Conservation (phyloP, 176 grass and related monocot species). For the Triticum dicoccoides region DNA sequence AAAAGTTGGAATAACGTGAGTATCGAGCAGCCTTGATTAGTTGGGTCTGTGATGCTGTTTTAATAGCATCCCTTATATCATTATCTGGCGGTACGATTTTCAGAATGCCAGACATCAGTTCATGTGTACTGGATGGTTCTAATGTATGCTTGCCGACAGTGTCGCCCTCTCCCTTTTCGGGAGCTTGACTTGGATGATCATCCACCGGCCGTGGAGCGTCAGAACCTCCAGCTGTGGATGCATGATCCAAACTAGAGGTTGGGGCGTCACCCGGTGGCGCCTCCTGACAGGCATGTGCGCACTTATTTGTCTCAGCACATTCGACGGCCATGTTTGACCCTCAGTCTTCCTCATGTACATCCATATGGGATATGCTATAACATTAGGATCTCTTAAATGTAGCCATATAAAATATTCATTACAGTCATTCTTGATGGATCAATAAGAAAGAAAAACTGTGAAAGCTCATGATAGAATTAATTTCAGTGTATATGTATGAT, state of each 20-base stretch:
- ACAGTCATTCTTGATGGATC: no score
- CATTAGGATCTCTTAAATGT: no score
- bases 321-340: no score
- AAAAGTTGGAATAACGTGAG: slow-evolving; percentile 20
- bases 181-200: slow-evolving; percentile 31
- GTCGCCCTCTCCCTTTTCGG: slow-evolving; percentile 24
- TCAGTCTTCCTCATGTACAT: no score
- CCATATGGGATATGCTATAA: no score
- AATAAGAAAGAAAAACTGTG: no score
- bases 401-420: no score
- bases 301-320: no score
- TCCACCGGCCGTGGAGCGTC: slow-evolving; percentile 27
- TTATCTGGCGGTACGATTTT: slow-evolving; percentile 60
- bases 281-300: no score
- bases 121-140: slow-evolving; percentile 44
- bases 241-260: background rate
- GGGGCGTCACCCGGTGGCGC: no score
- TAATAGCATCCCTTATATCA: slow-evolving; percentile 45
- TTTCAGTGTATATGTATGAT: no score
- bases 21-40: background rate
- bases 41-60: background rate
- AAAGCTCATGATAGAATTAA: no score
- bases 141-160: slow-evolving; percentile 26
- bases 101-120: slow-evolving; percentile 53
- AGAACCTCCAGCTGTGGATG: slow-evolving; percentile 8